Evolutionary conservation across 2,329 filamentous ascomycete genomes (phyloP).

Genomic region (Atkinsonella texensis): DNA sequence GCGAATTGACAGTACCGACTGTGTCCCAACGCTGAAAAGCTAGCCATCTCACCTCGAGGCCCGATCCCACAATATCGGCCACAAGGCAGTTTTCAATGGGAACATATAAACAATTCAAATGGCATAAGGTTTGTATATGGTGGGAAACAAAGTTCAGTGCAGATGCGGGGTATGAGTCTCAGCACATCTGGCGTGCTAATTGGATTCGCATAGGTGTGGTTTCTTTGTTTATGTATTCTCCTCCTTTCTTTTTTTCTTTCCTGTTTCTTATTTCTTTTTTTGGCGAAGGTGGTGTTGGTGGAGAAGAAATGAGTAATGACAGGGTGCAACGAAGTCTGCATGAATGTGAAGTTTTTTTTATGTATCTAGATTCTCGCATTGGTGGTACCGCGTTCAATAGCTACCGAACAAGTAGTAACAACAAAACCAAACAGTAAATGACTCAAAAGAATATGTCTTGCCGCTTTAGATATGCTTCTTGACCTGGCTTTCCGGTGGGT

Average conservation of each 20-base stretch:
- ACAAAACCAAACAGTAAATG: not conserved
- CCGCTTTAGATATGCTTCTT: slow-evolving; percentile 26
- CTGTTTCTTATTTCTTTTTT: not conserved
- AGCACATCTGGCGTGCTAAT: not conserved
- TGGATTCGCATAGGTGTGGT: not conserved
- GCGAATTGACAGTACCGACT: no score
- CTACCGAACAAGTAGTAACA: not conserved
- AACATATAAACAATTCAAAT: no score
- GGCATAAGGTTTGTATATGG: no score
- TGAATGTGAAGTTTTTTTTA: slow-evolving; percentile 1
- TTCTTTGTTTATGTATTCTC: not conserved
- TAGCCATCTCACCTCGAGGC: no score
- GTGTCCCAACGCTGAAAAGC: no score
- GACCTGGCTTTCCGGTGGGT: slow-evolving; percentile 11
- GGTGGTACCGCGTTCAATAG: not conserved
- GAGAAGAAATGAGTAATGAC: slow-evolving; percentile 6
- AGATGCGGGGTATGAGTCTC: not conserved
- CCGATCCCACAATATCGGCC: no score
- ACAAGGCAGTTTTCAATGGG: no score
- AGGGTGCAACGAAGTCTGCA: not conserved
- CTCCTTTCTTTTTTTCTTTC: not conserved
- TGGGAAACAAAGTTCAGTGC: not conserved
- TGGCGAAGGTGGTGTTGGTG: slow-evolving; percentile 1
- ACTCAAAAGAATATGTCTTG: not conserved
- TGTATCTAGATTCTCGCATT: slow-evolving; percentile 5